phyloP scores from a whole-genome alignment of 148 eudicot species.

The Fagopyrum tataricum region DNA sequence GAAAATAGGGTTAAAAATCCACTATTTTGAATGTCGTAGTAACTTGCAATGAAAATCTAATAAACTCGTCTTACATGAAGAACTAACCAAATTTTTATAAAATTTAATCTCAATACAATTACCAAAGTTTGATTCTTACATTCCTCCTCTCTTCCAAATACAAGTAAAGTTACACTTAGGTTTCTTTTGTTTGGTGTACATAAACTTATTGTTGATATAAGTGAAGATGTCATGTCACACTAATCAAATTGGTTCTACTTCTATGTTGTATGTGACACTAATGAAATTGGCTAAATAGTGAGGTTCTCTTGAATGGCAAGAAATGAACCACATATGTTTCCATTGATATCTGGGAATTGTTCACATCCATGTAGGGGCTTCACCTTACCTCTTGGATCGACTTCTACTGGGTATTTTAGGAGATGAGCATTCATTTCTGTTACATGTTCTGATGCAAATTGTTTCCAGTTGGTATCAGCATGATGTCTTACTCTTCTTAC shows the following conservation, averaged over 20 bases:
- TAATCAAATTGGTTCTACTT: background rate
- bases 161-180: too few relatives aligned
- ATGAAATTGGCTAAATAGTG: slow-evolving; percentile 38
- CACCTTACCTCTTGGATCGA: slow-evolving; percentile 74
- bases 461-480: slow-evolving; percentile 75
- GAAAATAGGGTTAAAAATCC: too few relatives aligned
- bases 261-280: background rate
- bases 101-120: background rate
- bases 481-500: slow-evolving; percentile 52
- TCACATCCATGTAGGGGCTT: slow-evolving; percentile 64
- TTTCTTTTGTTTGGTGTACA: too few relatives aligned
- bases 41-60: too few relatives aligned
- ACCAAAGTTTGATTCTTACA: background rate
- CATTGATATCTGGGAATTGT: slow-evolving; percentile 79
- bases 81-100: background rate
- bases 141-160: background rate
- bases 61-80: too few relatives aligned
- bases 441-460: slow-evolving; percentile 48
- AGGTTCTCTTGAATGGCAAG: slow-evolving; percentile 90
- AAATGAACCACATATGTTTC: slow-evolving; percentile 81
- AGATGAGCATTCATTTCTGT: slow-evolving; percentile 81
- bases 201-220: too few relatives aligned
- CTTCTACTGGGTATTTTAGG: slow-evolving; percentile 82
- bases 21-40: too few relatives aligned
- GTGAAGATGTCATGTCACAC: too few relatives aligned